These are phyloP conservation scores for Venturia asperata DNA, from an alignment of 2,329 filamentous ascomycete genomes.

Conservation along the genomic window DNA sequence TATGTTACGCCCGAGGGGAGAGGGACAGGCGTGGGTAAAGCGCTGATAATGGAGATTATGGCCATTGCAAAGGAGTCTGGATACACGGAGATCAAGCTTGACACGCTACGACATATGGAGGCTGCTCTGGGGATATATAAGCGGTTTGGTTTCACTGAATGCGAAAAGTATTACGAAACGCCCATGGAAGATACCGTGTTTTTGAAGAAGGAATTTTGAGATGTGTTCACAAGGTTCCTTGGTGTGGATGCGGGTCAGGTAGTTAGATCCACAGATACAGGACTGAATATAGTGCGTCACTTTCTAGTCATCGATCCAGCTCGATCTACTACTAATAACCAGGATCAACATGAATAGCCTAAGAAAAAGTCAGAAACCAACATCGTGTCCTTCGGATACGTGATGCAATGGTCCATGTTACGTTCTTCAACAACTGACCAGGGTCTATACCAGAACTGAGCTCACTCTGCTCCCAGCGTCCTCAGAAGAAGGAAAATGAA, in stretches of 20 bases:
- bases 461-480: no score
- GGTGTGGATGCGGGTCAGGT: neutral
- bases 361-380: no score
- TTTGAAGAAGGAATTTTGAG: slow-evolving; percentile 27
- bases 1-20: slow-evolving; percentile 45
- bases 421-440: no score
- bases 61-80: slow-evolving; percentile 40
- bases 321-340: neutral
- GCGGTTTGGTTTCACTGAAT: slow-evolving; percentile 45
- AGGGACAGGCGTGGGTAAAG: slow-evolving; percentile 44
- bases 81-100: slow-evolving; percentile 48
- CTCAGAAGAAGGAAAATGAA: no score
- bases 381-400: no score
- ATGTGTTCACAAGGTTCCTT: neutral
- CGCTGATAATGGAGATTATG: slow-evolving; percentile 41
- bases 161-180: slow-evolving; percentile 49
- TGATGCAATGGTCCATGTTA: no score
- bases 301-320: neutral
- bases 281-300: neutral
- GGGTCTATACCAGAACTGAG: no score
- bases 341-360: no score
- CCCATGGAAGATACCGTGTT: slow-evolving; percentile 49
- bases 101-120: slow-evolving; percentile 49
- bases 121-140: slow-evolving; percentile 45
- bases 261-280: neutral